Evolutionary conservation across 225 moss, liverwort and hornwort genomes (phyloP).

Genomic region (Climacium dendroides): DNA sequence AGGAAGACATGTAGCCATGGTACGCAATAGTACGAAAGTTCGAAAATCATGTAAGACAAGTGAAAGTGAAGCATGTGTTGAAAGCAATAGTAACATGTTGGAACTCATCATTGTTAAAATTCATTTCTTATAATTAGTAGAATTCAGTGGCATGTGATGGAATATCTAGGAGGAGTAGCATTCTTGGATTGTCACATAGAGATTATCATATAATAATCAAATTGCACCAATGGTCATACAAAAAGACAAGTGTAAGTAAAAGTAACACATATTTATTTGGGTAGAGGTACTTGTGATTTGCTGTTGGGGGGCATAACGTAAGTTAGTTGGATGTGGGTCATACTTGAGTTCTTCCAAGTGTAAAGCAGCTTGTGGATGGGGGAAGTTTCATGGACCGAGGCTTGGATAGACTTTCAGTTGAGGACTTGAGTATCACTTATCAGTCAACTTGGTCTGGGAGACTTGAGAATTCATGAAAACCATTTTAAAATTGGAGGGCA

Average conservation of each 20-base stretch:
- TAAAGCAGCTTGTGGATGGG: background rate
- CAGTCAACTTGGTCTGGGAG: background rate
- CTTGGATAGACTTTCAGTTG: background rate
- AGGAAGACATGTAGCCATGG: background rate
- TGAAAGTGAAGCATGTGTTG: background rate
- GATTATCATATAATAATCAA: background rate
- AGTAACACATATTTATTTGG: background rate
- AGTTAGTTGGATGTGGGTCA: background rate
- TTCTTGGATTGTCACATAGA: accelerated
- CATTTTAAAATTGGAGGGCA: background rate
- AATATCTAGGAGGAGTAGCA: background rate
- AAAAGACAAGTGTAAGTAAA: background rate
- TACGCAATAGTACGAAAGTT: background rate
- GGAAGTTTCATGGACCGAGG: background rate
- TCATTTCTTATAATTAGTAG: accelerated
- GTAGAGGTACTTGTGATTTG: background rate
- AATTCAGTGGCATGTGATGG: accelerated
- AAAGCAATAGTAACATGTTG: background rate
- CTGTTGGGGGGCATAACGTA: accelerated
- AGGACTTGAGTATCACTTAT: background rate
- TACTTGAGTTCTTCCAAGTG: background rate
- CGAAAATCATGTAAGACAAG: background rate
- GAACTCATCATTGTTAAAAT: background rate
- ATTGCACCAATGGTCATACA: accelerated
- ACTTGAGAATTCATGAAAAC: background rate